Conservation (phyloP, 306 rosid genomes). For the barrel medic (Medicago truncatula) region DNA sequence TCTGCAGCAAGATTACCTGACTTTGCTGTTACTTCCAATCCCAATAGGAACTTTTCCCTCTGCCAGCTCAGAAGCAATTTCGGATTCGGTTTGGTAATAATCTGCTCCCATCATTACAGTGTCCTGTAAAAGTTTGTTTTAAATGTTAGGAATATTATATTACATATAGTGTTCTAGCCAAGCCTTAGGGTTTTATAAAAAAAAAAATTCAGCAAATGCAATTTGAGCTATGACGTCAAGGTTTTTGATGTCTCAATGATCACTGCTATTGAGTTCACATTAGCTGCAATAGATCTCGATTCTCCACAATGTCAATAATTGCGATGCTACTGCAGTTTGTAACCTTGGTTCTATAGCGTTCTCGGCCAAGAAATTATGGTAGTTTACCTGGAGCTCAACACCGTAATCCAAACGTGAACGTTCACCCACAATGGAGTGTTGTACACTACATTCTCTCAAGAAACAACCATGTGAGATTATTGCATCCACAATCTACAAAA, state of each 20-base stretch:
- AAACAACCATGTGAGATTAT: constrained; percentile 96
- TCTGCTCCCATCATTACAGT: constrained; percentile 97
- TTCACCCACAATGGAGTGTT: constrained; percentile 81
- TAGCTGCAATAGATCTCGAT: background rate
- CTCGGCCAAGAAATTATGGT: constrained; percentile 7
- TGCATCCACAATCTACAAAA: constrained; percentile 73
- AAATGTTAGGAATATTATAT: constrained; percentile 21
- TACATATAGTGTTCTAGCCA: background rate
- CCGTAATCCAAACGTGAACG: constrained; percentile 87
- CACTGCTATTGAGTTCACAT: background rate
- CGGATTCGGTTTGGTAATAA: constrained; percentile 89
- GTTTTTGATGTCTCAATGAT: background rate
- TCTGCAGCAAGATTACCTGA: constrained; percentile 55
- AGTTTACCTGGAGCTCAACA: constrained; percentile 74
- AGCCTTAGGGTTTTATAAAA: background rate
- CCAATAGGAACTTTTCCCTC: constrained; percentile 88
- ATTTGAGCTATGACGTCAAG: background rate
- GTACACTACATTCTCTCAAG: constrained; percentile 68
- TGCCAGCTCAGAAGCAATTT: constrained; percentile 79
- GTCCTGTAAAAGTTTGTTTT: constrained; percentile 54
- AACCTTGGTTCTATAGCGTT: background rate
- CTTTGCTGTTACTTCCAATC: constrained; percentile 77
- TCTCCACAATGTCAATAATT: background rate
- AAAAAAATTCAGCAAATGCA: background rate
- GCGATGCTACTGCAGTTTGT: background rate